A percentile compares a stretch with the other conserved stretches of the same genome.
Conservation (phyloP, 345 rosid genomes). For the Linum trigynum region DNA sequence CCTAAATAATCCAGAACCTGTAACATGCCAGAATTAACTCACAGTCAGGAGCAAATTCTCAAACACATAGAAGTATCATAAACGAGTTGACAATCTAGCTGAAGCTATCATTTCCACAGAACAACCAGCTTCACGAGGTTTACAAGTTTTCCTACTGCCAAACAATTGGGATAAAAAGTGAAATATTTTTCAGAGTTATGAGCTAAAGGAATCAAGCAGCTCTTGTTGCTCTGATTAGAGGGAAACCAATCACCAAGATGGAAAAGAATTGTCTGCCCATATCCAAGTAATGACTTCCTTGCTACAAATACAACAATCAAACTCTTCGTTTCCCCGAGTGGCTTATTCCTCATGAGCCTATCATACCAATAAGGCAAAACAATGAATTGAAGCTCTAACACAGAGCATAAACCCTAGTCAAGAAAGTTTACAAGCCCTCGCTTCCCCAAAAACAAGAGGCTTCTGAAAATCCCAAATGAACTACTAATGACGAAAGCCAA, state of each 20-base stretch:
- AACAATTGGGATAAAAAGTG: background rate
- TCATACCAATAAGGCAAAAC: no score
- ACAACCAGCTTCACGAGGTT: background rate
- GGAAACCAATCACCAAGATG: background rate
- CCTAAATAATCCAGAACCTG: constrained; percentile 77
- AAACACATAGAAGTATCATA: no score
- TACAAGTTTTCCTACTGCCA: background rate
- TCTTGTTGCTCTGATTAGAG: background rate
- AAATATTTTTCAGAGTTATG: background rate
- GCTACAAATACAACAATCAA: background rate
- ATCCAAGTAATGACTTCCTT: constrained; percentile 1
- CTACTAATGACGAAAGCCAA: no score
- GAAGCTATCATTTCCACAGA: background rate
- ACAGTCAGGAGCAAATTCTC: background rate
- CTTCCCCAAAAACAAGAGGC: no score
- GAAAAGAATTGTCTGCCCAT: background rate
- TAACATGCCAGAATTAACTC: background rate
- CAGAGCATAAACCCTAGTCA: background rate
- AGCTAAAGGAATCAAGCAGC: background rate
- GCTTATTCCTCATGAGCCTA: no score
- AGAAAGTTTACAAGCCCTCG: no score
- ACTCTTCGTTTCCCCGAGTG: no score
- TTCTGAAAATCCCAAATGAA: no score
- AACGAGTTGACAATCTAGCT: background rate
- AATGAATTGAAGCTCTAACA: no score